phyloP scores from a whole-genome alignment of 495 filamentous ascomycete genomes.

The Xylaria bambusicola region DNA sequence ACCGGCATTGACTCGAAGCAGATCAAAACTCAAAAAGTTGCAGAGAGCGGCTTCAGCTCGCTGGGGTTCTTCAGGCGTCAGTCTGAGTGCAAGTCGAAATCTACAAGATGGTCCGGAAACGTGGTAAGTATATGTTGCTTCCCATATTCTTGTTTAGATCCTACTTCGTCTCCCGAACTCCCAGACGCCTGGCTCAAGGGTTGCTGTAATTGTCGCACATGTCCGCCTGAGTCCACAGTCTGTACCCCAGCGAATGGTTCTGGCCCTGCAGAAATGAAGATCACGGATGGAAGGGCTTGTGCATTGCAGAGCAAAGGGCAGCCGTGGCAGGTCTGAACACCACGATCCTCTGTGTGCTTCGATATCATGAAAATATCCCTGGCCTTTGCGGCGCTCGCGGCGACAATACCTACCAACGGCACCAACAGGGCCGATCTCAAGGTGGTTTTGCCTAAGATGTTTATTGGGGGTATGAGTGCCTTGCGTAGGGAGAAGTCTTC shows the following conservation, averaged over 20 bases:
- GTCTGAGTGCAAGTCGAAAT: constrained; percentile 2
- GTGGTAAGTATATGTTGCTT: constrained; percentile 15
- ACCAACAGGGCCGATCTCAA: too few relatives aligned
- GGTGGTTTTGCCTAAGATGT: not conserved
- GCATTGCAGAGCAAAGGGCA: not conserved
- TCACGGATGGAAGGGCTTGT: constrained; percentile 4
- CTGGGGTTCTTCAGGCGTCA: not conserved
- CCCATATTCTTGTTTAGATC: not conserved
- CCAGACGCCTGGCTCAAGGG: constrained; percentile 7
- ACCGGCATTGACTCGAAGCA: constrained; percentile 6
- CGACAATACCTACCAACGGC: too few relatives aligned
- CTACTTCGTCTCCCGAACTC: not conserved
- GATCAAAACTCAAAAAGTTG: constrained; percentile 13
- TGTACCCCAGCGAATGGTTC: constrained; percentile 10
- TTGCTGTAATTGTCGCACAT: constrained; percentile 16
- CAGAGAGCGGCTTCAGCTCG: not conserved
- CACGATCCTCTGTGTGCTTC: not conserved
- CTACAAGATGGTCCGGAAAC: constrained; percentile 20
- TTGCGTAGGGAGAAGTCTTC: constrained; percentile 4
- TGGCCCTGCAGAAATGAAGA: constrained; percentile 6
- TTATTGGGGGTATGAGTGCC: not conserved
- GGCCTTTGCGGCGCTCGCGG: not conserved
- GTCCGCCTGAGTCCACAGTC: constrained; percentile 5
- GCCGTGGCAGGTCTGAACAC: not conserved
- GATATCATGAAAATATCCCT: not conserved